Percentiles rank a stretch among this genome's conserved stretches.
phyloP scores from a whole-genome alignment of 805 yeast genomes.

The Helenozyma baotianmanensis region DNA sequence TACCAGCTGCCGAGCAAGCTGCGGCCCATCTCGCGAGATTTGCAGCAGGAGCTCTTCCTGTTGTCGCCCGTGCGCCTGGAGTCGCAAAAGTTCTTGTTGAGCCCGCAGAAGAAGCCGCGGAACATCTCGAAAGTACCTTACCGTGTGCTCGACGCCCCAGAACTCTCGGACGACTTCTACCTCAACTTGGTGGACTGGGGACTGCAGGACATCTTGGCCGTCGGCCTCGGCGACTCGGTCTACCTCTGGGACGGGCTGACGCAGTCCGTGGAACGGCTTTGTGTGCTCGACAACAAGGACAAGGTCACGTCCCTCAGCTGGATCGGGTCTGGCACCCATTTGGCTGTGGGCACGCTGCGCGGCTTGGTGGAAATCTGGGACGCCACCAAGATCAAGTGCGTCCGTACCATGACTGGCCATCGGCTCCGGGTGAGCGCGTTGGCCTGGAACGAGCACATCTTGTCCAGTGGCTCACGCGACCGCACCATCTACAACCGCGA shows the following conservation, averaged over 20 bases:
- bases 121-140: conserved; percentile 83
- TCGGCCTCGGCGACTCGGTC: conserved; percentile 83
- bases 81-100: conserved; percentile 69
- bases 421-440: conserved; percentile 76
- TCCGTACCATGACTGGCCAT: conserved; percentile 92
- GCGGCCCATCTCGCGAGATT: conserved; percentile 58
- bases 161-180: conserved; percentile 88
- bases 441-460: conserved; percentile 90
- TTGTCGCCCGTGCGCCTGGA: conserved; percentile 87
- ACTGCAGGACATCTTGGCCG: conserved; percentile 79
- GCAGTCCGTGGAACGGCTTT: conserved; percentile 76
- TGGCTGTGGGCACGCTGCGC: conserved; percentile 84
- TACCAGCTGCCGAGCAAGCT: conserved; percentile 68
- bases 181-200: conserved; percentile 96
- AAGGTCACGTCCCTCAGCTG: conserved; percentile 80
- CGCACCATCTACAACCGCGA: conserved; percentile 82
- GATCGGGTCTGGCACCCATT: conserved; percentile 92
- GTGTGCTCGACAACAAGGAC: conserved; percentile 68
- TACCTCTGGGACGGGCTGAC: conserved; percentile 87
- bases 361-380: conserved; percentile 96
- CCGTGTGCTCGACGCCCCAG: conserved; percentile 94
- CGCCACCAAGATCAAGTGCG: conserved; percentile 72
- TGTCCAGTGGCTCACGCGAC: conserved; percentile 86
- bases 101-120: conserved; percentile 78
- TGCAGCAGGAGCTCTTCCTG: conserved; percentile 73